Conservation (phyloP, 352 stramenopile species). For the Globisporangium sylvaticum region DNA sequence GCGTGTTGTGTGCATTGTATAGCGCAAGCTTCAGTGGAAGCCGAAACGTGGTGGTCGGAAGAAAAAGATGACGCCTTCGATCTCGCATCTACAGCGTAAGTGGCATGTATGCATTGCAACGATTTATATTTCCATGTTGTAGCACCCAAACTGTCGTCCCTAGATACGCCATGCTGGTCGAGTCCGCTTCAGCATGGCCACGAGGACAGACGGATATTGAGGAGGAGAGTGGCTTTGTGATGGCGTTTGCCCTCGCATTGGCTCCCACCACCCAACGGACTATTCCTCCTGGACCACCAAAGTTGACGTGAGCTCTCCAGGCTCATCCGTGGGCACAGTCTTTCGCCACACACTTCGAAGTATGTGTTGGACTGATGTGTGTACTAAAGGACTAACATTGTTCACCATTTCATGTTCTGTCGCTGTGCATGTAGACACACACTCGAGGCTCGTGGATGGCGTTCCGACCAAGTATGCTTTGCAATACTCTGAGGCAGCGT, state of each 20-base stretch:
- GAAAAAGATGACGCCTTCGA: constrained; percentile 59
- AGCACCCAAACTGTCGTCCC: constrained; percentile 12
- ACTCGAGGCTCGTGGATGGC: constrained; percentile 41
- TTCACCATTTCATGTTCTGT: background rate
- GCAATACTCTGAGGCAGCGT: too few species aligned
- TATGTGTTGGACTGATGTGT: too few species aligned
- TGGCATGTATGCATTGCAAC: constrained; percentile 15
- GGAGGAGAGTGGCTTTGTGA: background rate
- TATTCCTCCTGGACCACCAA: constrained; percentile 26
- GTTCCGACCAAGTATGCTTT: constrained; percentile 57
- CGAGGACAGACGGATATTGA: constrained; percentile 51
- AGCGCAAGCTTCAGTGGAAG: constrained; percentile 23
- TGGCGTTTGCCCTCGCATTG: background rate
- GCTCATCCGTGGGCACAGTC: constrained; percentile 21
- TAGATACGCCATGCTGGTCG: constrained; percentile 55
- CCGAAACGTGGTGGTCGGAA: constrained; percentile 32
- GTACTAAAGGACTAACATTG: background rate
- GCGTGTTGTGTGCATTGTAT: background rate
- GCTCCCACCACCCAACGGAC: background rate
- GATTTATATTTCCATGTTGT: constrained; percentile 37
- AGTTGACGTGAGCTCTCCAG: constrained; percentile 14
- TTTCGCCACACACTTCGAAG: background rate
- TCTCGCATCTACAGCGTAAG: constrained; percentile 66
- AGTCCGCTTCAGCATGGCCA: constrained; percentile 32
- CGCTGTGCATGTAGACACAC: constrained; percentile 22